Evolutionary conservation across 257 asterid species (phyloP).

Genomic region (Verbena officinalis): DNA sequence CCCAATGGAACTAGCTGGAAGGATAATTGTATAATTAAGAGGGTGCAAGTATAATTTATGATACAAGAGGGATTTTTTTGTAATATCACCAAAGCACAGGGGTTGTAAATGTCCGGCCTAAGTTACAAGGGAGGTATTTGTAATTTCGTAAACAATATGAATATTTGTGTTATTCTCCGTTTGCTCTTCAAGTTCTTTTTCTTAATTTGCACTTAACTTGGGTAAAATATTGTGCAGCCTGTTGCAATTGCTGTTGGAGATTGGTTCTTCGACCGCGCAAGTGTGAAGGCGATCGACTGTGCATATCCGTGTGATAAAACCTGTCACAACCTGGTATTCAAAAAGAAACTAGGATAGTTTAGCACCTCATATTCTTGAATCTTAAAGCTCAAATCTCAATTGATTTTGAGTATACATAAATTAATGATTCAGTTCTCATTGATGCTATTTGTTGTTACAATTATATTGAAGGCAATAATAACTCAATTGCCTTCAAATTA

Average conservation of each 20-base stretch:
- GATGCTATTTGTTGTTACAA: slow-evolving; percentile 19
- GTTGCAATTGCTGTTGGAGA: slow-evolving; percentile 88
- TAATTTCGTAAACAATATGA: too few species aligned
- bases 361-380: background rate
- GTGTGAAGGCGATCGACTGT: slow-evolving; percentile 67
- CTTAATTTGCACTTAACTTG: background rate
- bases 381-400: slow-evolving; percentile 17
- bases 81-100: too few species aligned
- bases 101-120: too few species aligned
- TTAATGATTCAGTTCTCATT: slow-evolving; percentile 35
- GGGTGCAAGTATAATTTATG: too few species aligned
- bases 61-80: too few species aligned
- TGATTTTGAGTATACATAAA: slow-evolving; percentile 25
- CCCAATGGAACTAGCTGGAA: too few species aligned
- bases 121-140: too few species aligned
- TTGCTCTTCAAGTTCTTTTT: background rate
- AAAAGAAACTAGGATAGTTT: slow-evolving; percentile 36
- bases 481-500: slow-evolving; percentile 22
- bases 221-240: slow-evolving; percentile 48
- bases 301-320: slow-evolving; percentile 88
- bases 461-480: slow-evolving; percentile 29
- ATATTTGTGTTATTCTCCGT: too few species aligned
- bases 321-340: slow-evolving; percentile 91
- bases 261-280: slow-evolving; percentile 77
- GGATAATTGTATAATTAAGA: too few species aligned